Conservation (phyloP, 352 stramenopile genomes). For the Pythium aristosporum region DNA sequence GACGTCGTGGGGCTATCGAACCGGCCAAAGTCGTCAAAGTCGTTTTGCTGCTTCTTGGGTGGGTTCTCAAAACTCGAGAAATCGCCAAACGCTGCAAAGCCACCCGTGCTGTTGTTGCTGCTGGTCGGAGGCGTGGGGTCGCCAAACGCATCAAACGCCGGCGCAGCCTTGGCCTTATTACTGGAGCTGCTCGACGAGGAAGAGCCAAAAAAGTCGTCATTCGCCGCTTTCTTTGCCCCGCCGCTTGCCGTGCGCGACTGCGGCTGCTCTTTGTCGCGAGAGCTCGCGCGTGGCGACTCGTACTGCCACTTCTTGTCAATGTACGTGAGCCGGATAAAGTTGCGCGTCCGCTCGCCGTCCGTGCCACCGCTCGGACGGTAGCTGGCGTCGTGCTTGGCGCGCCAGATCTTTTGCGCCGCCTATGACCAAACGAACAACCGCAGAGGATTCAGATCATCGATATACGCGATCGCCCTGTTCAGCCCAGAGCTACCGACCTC, state of each 20-base stretch:
- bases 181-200: constrained; percentile 20
- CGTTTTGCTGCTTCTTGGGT: constrained; percentile 34
- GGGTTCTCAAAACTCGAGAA: constrained; percentile 68
- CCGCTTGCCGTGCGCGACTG: constrained; percentile 47
- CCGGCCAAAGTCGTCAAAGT: constrained; percentile 39
- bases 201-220: constrained; percentile 49
- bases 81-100: constrained; percentile 67
- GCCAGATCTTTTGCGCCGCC: constrained; percentile 85
- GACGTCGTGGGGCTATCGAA: constrained; percentile 28
- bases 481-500: constrained; percentile 42
- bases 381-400: constrained; percentile 76
- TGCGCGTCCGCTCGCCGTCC: constrained; percentile 81
- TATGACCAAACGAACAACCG: constrained; percentile 14
- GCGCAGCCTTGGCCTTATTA: constrained; percentile 14
- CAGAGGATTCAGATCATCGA: neutral
- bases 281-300: constrained; percentile 60
- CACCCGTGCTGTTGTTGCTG: constrained; percentile 26
- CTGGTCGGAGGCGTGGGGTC: constrained; percentile 10
- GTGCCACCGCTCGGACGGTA: constrained; percentile 72
- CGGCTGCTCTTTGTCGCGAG: constrained; percentile 36
- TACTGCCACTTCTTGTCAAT: constrained; percentile 89
- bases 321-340: constrained; percentile 88
- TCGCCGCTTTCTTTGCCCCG: constrained; percentile 46
- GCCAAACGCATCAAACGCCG: constrained; percentile 38
- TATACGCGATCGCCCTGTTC: neutral